Evolutionary conservation across 2,329 filamentous ascomycete species (phyloP), one percentile per base, ranked within the genome.

Genomic region (Fusarium fracticaudum): DNA sequence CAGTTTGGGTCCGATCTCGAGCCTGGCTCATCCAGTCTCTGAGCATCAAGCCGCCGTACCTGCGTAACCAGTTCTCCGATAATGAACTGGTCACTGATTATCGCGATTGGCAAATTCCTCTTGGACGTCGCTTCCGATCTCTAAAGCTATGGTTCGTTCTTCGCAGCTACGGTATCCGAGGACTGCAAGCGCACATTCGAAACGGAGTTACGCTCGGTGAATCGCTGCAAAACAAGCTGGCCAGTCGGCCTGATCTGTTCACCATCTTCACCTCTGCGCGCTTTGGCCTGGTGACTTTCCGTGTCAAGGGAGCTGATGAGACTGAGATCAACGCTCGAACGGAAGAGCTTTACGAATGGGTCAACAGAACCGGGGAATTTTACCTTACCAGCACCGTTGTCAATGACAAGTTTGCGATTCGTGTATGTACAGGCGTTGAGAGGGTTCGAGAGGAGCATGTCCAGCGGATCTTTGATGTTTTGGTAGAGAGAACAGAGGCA

Each of bases 101-200:
- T 85, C 91, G 96, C 41, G 95, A 98, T 86, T 98, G 96, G 96
- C 95, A 98, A 84, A 97, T 98, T 77, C 95, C 96, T 0, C 91
- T 98, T 1, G 96, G 96, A 14, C 88, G 96, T 5, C 88, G 96
- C 20, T 98, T 98, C 88, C 89, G 96, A 67, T 91, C 92, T 8
- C 84, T 98, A 60, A 98, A 98, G 85, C 91, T 98, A 72, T 98
- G 96, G 96, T 98, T 98, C 80, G 95, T 98, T 14, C 85, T 98
- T 77, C 88, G 96, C 47, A 91, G 89, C 48, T 98, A 94, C 79
- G 96, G 96, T 48, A 85, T 97, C 57, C 86, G 87, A 38, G 96
- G 95, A 0, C 83, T 98, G 78, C 91, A 91, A 75, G 87, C 84
- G 7, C 93, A 97, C 77, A 91, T 98, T 70, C 86, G 90, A 40